Evolutionary conservation across 2,329 filamentous ascomycete genomes (phyloP), one percentile per base, ranked within the genome.

Genomic region (Fusarium luffae): DNA sequence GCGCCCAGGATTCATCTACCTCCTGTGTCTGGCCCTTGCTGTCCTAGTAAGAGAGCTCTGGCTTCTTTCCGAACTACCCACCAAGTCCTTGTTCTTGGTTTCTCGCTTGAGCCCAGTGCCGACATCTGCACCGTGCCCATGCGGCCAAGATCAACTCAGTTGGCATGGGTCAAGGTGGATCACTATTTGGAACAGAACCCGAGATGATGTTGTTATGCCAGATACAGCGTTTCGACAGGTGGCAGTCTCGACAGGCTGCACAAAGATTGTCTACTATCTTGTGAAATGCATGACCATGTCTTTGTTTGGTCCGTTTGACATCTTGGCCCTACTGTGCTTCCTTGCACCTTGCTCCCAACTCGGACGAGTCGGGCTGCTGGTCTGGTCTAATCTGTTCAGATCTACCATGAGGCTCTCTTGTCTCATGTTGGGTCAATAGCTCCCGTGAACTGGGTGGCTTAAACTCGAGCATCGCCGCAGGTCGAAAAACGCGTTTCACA

Each of bases 101-200:
- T 65, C 66, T 73, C 70, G 64, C 68, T 69, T 71, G 60, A 66
- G 54, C 44, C 56, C 65, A 71, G 69, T 74, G 59, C 72, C 72
- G 69, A 69, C 63, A 28, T 59, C 66, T 72, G 72, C 72, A 66
- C 72, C 70, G 68, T 75, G 70, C 62, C 50, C 43, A 58, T 60
- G 51, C 54, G 55, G 58, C 63, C 69, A 57, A 62, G 68, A 73
- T 70, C 72, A 73, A 73, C 59, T 51, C 63, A 60, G 51, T 70
- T 59, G 50, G 59, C 62, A 63, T 63, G 59, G 65, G 37, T 50
- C 60, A 34, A 30, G 54, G 72, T 74, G 72, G 72, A 74, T 72
- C 72, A 55, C 60, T 60, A 74, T 69, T 34, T 70, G 51, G 28
- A 66, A 34, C 52, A 61, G 49, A 68, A 65, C 43, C 61, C 66